Evolutionary conservation across 2,329 filamentous ascomycete species (phyloP).

Genomic region (Colletotrichum gloeosporioides): DNA sequence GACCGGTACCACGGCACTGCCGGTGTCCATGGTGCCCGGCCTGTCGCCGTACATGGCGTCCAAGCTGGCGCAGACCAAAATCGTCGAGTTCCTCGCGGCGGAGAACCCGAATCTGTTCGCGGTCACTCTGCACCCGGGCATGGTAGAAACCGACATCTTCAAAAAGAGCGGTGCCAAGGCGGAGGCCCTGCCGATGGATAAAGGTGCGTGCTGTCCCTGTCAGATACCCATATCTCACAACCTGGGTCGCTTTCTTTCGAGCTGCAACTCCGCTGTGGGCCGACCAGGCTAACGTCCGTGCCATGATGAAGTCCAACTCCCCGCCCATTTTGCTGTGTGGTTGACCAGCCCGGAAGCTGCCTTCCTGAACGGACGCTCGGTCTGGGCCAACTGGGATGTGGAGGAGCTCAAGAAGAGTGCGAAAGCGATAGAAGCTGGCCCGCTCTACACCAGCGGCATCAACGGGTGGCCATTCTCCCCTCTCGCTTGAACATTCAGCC

Average conservation of each 20-base stretch:
- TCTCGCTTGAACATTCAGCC: not conserved
- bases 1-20: constrained; percentile 24
- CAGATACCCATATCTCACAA: not conserved
- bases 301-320: constrained; percentile 33
- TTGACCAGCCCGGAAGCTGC: constrained; percentile 46
- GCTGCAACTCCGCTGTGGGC: not conserved
- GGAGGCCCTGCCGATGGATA: constrained; percentile 26
- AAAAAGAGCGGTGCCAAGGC: constrained; percentile 24
- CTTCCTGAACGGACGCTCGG: constrained; percentile 50
- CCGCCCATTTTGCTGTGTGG: constrained; percentile 50
- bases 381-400: constrained; percentile 58
- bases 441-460: constrained; percentile 8
- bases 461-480: constrained; percentile 8
- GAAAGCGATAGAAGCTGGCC: not conserved
- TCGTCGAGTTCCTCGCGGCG: constrained; percentile 28
- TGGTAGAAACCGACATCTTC: constrained; percentile 28
- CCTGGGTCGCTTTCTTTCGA: not conserved
- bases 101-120: constrained; percentile 29
- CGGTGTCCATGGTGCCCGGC: constrained; percentile 22
- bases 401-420: constrained; percentile 45
- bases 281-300: not conserved
- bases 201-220: constrained; percentile 14
- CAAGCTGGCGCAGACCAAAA: constrained; percentile 34
- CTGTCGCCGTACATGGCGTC: constrained; percentile 20
- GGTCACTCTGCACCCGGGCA: constrained; percentile 27